Conservation (phyloP, 2,329 filamentous ascomycete genomes). For the Colletotrichum navitas region DNA sequence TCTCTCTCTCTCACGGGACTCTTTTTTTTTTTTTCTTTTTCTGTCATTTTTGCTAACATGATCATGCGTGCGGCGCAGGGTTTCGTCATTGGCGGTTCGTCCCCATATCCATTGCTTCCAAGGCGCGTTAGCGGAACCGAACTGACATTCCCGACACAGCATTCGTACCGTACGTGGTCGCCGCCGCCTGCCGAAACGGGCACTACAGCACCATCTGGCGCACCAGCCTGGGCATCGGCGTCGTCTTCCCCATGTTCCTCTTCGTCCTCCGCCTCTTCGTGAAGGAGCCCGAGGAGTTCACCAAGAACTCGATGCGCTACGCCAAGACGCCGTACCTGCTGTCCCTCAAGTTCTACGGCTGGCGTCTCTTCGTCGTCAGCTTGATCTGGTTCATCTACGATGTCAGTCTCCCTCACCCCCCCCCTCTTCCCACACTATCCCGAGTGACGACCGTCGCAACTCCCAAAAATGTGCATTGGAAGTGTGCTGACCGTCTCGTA, state of each 20-base stretch:
- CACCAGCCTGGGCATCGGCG: conserved; percentile 81
- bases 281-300: conserved; percentile 83
- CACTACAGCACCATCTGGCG: conserved; percentile 85
- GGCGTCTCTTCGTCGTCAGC: conserved; percentile 76
- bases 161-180: conserved; percentile 58
- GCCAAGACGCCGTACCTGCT: conserved; percentile 67
- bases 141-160: not conserved
- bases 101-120: not conserved
- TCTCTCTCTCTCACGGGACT: conserved; percentile 37
- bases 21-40: no score
- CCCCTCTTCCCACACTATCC: not conserved
- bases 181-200: conserved; percentile 67
- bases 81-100: conserved; percentile 81
- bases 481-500: not conserved
- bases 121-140: no score
- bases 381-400: conserved; percentile 90
- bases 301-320: conserved; percentile 76
- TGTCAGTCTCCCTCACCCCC: conserved; percentile 52
- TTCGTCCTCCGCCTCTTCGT: conserved; percentile 79
- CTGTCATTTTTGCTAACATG: conserved; percentile 6
- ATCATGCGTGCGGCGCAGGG: conserved; percentile 55
- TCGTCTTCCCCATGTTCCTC: conserved; percentile 80
- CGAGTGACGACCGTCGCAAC: not conserved
- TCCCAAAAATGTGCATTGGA: no score
- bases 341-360: conserved; percentile 77